Evolutionary conservation across 1,284 basidiomycete genomes (phyloP).

Genomic region (Inonotus obliquus): DNA sequence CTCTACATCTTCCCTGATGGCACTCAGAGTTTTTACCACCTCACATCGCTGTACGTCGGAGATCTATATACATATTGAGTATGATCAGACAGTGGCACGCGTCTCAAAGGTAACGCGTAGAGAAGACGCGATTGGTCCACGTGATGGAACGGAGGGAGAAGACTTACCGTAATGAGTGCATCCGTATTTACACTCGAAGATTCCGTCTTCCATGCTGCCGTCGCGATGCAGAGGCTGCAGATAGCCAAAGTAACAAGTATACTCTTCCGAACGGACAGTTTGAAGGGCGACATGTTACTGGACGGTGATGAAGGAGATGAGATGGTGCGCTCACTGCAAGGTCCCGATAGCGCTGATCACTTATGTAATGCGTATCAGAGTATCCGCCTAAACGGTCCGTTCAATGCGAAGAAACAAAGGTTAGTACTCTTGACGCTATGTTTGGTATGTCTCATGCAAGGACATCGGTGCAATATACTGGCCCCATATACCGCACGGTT

Average conservation of each 20-base stretch:
- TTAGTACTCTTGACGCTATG: too few species aligned
- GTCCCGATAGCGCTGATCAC: not conserved
- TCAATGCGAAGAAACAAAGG: too few species aligned
- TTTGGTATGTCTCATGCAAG: too few species aligned
- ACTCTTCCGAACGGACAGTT: not conserved
- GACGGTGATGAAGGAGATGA: not conserved
- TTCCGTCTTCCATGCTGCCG: not conserved
- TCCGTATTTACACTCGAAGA: not conserved
- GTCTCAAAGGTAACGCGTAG: not conserved
- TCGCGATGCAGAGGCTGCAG: not conserved
- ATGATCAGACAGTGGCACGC: not conserved
- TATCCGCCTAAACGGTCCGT: not conserved
- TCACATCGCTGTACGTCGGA: constrained; percentile 35
- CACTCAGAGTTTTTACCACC: constrained; percentile 51
- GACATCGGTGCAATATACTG: too few species aligned
- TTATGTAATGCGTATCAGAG: not conserved
- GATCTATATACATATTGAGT: constrained; percentile 26
- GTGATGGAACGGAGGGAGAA: not conserved
- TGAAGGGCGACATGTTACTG: constrained; percentile 1
- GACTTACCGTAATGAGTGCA: not conserved
- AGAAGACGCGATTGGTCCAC: constrained; percentile 3
- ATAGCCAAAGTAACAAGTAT: not conserved
- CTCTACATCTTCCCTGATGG: constrained; percentile 56
- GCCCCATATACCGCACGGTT: too few species aligned
- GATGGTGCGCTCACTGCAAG: not conserved